Evolutionary conservation across 805 yeast genomes (phyloP), one percentile per base, ranked within the genome.

Genomic region (Maudiozyma serrabonitensis): DNA sequence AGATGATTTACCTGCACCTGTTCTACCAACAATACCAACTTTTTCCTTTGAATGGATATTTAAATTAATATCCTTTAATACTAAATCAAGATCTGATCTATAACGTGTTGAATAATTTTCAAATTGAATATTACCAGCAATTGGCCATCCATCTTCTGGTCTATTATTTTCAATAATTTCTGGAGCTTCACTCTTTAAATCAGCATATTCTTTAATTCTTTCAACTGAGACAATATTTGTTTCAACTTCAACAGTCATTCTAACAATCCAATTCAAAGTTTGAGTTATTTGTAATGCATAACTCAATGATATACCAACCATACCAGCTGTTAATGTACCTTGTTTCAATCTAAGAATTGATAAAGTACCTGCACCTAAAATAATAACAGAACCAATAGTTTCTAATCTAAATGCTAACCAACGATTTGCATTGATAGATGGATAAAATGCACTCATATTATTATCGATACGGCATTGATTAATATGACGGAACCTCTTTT

Each of bases 221-320:
- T 91, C 99, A 43, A 95, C 96, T 18, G 95, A 86, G 38, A 93
- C 99, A 70, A 93, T 90, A 68, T 89, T 91, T 12, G 97, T 89
- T 68, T 93, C 99, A 43, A 93, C 96, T 59, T 93, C 99, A 42
- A 93, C 99, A 0, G 97, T 87, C 98, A 90, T 91, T 70, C 99
- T 79, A 31, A 93, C 98, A 68, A 93, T 88, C 97, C 97, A 91
- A 67, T 89, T 91, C 68, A 93, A 76, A 0, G 96, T 78, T 68
- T 89, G 96, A 0, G 99, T 93, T 52, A 90, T 78, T 67, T 88
- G 95, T 54, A 93, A 74, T 2, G 99, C 91, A 68, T 93, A 95
- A 44, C 95, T 84, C 58, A 93, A 85, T 21, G 96, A 84, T 59
- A 93, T 75, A 74, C 99, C 99, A 60, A 90, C 90, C 62, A 87